Base-by-base conservation (phyloP, 257 asterid genomes). In the Osmanthus fragrans region DNA sequence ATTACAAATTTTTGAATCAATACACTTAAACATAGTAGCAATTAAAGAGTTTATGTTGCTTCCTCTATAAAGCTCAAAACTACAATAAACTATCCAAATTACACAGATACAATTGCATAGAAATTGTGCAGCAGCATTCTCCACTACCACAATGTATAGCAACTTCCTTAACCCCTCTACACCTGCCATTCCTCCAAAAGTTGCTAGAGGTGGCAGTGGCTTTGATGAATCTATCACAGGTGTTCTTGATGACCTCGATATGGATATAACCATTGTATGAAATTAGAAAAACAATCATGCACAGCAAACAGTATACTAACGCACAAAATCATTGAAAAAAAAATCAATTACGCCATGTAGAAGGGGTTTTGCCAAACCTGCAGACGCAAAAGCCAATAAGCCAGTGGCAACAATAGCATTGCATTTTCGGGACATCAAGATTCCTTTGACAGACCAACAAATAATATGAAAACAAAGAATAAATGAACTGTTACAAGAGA, bases 331-430 rank as follows among this genome's bases (percentile, higher is more conserved):
- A 7, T 27, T 47, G 71, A 8, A 73, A 25, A 73, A 25, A 68
- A 76, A 75, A 75, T 70, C 79, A 81, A 97, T 82, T 86, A 94
- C 97, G 90, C 99, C 98, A 95, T 93, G 92, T 90, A 93, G 86
- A 95, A 95, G 9, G 98, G 99, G n/a, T n/a, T n/a, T n/a, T n/a
- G 99, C 88, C 80, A 95, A 82, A 63, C 98, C 98, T 19, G 89
- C 97, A 73, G 94, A 82, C 16, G 92, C 99, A 82, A 95, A 95
- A 75, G 89, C 94, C 71, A 87, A 39, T 81, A 95, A 86, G 85
- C 97, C 97, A 34, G 88, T 74, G 30, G 96, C 99, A 68, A 95
- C 97, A 74, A 95, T 58, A 72, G 73, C 80, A 82, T 95, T 93
- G 82, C 94, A 92, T 69, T 82, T 86, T 25, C 88, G 88, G 80